Percentiles rank a stretch among this genome's conserved stretches.
phyloP scores from a whole-genome alignment of 2,329 filamentous ascomycete genomes.

The Calonectria honghensis region DNA sequence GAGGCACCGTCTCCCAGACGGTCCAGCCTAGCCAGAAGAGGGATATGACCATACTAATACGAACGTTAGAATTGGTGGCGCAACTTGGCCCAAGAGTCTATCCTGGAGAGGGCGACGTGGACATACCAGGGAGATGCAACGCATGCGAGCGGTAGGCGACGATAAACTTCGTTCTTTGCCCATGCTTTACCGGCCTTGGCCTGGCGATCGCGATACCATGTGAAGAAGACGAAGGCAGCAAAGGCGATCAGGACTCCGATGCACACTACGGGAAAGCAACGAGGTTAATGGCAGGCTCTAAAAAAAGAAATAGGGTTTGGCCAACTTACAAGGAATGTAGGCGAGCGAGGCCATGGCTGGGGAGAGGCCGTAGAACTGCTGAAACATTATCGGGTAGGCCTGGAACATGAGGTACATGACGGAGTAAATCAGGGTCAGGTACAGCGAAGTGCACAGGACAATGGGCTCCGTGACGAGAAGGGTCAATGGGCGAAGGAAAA shows the following conservation, averaged over 20 bases:
- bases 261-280: constrained; percentile 45
- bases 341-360: constrained; percentile 67
- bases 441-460: constrained; percentile 67
- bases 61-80: background rate
- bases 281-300: constrained; percentile 45
- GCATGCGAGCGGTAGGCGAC: constrained; percentile 67
- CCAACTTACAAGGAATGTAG: constrained; percentile 67
- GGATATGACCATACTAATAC: constrained; percentile 70
- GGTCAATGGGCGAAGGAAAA: constrained; percentile 69
- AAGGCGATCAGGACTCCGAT: constrained; percentile 53
- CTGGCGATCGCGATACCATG: constrained; percentile 54
- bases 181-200: constrained; percentile 54
- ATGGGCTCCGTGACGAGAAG: constrained; percentile 71
- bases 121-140: constrained; percentile 76
- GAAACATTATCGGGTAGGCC: constrained; percentile 70
- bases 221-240: constrained; percentile 52
- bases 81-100: background rate
- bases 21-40: constrained; percentile 79
- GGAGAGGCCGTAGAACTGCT: constrained; percentile 65
- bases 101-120: background rate
- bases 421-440: constrained; percentile 71
- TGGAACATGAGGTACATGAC: constrained; percentile 72
- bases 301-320: constrained; percentile 45
- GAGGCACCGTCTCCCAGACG: constrained; percentile 60
- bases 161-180: constrained; percentile 57